phyloP scores from a whole-genome alignment of 208 protist species.

The Leishmania guyanensis region DNA sequence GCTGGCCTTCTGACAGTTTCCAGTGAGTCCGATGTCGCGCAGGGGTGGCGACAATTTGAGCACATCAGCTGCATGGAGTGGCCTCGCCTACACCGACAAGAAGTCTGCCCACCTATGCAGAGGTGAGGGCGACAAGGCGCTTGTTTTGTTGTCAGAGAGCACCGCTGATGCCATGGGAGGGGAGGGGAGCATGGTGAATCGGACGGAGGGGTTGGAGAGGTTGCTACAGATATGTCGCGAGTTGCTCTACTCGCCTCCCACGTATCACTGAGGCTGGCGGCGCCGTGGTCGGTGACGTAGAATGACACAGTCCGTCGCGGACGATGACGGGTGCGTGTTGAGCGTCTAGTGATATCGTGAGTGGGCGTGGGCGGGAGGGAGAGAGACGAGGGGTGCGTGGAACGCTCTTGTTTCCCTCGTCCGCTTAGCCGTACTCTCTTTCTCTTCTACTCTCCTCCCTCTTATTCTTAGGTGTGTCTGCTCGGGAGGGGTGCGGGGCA shows the following conservation, averaged over 20 bases:
- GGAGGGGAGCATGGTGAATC: constrained; percentile 39
- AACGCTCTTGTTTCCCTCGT: background rate
- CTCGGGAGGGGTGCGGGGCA: background rate
- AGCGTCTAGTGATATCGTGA: background rate
- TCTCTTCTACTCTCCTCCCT: background rate
- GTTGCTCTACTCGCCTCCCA: background rate
- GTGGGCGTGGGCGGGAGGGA: background rate
- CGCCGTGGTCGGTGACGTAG: background rate
- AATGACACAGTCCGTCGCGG: background rate
- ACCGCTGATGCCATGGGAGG: constrained; percentile 25
- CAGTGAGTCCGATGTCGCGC: background rate
- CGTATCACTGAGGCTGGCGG: background rate
- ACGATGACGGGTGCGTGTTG: background rate
- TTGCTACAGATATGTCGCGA: constrained; percentile 20
- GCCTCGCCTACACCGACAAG: background rate
- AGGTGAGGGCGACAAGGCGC: background rate
- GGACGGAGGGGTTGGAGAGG: constrained; percentile 45
- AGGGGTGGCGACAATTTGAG: background rate
- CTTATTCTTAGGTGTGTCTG: background rate
- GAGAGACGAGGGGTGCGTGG: background rate
- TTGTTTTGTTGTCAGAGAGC: background rate
- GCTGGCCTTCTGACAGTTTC: background rate
- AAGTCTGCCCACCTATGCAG: background rate
- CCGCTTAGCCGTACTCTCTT: background rate
- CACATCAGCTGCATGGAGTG: background rate